Conservation (phyloP, 345 rosid species). For the Heritiera littoralis region DNA sequence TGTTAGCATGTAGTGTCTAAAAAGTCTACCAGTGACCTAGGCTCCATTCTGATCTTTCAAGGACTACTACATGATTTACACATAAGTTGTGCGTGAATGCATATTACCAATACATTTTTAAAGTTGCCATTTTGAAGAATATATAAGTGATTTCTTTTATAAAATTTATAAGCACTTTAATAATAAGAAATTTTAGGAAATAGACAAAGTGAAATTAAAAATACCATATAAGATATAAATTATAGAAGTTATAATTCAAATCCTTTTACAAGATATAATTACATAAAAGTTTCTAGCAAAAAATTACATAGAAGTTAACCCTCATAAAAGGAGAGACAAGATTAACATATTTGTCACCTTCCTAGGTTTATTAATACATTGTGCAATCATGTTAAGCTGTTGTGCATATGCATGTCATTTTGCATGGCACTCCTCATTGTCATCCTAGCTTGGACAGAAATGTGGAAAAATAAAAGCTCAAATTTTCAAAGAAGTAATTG, state of each 20-base stretch:
- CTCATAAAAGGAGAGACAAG: no score
- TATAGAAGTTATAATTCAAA: no score
- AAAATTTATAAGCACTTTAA: neutral
- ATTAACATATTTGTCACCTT: neutral
- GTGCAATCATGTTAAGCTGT: neutral
- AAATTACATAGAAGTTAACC: no score
- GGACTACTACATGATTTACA: neutral
- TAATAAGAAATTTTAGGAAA: neutral
- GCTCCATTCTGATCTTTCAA: neutral
- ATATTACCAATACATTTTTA: neutral
- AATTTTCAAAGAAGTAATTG: neutral
- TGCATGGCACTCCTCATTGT: neutral
- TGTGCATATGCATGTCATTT: neutral
- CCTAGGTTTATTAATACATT: neutral
- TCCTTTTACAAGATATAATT: no score
- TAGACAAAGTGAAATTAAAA: no score
- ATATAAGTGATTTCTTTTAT: no score
- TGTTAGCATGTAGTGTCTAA: neutral
- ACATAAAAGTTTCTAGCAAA: neutral
- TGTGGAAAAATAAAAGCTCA: neutral
- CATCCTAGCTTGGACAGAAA: neutral
- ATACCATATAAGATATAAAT: no score
- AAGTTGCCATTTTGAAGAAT: neutral
- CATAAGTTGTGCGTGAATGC: neutral
- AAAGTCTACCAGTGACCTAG: neutral